Evolutionary conservation across 129 eudicot genomes (phyloP).

Genomic region (Deinandra increscens): DNA sequence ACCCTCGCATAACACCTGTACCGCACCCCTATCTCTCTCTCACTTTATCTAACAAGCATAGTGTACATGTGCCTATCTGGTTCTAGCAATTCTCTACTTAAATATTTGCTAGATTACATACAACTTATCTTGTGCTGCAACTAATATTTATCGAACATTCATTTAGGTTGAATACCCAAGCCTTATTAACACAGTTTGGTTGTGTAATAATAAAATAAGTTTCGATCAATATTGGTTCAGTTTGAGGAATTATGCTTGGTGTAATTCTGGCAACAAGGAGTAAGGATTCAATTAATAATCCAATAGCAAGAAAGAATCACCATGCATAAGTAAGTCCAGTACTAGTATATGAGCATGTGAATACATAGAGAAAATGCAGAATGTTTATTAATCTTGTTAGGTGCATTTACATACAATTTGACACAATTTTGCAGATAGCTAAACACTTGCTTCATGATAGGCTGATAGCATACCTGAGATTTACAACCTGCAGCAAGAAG

Average conservation of each 20-base stretch:
- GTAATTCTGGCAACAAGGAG: not conserved
- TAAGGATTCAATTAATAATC: not conserved
- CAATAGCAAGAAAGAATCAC: not conserved
- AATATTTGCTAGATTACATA: not conserved
- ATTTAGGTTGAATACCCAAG: not conserved
- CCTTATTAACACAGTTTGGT: not conserved
- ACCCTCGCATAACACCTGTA: no score
- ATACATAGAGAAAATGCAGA: not conserved
- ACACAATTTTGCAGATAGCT: not conserved
- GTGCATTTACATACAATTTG: not conserved
- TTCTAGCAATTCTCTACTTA: no score
- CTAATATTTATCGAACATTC: not conserved
- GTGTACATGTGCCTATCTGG: no score
- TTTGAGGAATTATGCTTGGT: not conserved
- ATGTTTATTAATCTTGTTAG: not conserved
- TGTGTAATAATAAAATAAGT: not conserved
- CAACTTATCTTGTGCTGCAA: not conserved
- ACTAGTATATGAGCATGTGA: not conserved
- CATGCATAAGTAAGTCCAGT: not conserved
- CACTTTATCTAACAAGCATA: no score
- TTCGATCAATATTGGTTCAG: not conserved
- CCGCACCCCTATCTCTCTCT: no score
- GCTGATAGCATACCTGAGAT: conserved; percentile 57
- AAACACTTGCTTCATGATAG: conserved; percentile 4
- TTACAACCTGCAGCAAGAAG: conserved; percentile 97